Evolutionary conservation across 352 stramenopile species (phyloP), one percentile per base, ranked within the genome.

Genomic region (Peronospora destructor): DNA sequence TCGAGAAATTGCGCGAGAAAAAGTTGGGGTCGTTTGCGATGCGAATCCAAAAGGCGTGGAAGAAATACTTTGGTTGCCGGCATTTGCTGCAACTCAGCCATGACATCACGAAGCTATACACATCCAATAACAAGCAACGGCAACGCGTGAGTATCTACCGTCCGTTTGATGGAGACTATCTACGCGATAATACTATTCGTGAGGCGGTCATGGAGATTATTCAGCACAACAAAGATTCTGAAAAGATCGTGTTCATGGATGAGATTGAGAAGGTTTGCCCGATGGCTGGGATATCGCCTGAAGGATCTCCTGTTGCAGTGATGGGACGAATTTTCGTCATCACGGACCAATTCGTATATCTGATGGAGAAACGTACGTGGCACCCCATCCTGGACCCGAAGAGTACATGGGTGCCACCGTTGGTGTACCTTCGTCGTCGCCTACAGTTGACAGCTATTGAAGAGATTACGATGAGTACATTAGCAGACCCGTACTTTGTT

Each of bases 61-160:
- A 84, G 26, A 82, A 77, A 43, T 95, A 87, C 52, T 82, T 64
- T 6, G 79, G 73, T 6, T 68, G 84, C 12, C 77, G 87, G 0
- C 84, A 96, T 59, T 61, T 95, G 37, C 59, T 95, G 19, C 66
- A 88, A 56, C 66, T 94, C 6, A 86, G 71, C 13, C 62, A 91
- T 29, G 81, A 95, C 37, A 94, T 95, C 34, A 88, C 76, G 12
- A 92, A 94, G 49, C 53, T 94, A 17, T 95, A 95, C 56, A 34
- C 68, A 28, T 76, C 77, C 0, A 85, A 81, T 38, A 77, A 73
- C 53, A 94, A 94, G 58, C 74, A 90, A 55, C 68, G 84, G 0
- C 84, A 92, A 39, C 77, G 81, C 16, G 84, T 91, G 36, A 92
- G 81, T 63, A 88, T 95, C 25, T 90, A 91, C 46, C 78, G 85